These are phyloP conservation scores for Ustilago cynodontis DNA, from an alignment of 1,284 basidiomycete genomes.

Conservation along the genomic window DNA sequence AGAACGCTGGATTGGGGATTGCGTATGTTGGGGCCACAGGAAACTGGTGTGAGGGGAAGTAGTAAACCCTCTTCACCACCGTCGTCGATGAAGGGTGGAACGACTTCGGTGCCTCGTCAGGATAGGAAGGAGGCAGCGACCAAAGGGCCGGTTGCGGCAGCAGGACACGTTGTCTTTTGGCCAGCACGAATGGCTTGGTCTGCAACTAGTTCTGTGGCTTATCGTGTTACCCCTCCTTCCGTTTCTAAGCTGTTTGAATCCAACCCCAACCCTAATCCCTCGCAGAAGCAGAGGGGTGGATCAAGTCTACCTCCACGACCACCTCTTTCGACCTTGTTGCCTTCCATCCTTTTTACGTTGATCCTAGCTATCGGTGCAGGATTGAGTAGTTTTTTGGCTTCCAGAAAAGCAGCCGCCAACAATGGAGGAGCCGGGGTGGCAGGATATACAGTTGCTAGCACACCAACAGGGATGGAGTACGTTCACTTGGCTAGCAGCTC, in stretches of 20 bases:
- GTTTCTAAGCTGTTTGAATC: conserved; percentile 21
- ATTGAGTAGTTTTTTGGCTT: conserved; percentile 45
- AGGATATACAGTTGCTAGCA: conserved; percentile 4
- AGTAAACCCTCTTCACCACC: conserved; percentile 1
- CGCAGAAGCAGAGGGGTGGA: too few relatives aligned
- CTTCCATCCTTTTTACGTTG: conserved; percentile 60
- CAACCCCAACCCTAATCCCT: not conserved
- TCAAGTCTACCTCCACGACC: conserved; percentile 57
- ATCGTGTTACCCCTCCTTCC: conserved; percentile 21
- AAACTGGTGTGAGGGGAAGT: not conserved
- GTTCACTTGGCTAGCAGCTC: conserved; percentile 8
- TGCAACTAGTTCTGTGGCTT: conserved; percentile 19
- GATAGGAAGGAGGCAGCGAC: not conserved
- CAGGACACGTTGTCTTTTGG: conserved; percentile 25
- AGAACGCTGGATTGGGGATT: conserved; percentile 48
- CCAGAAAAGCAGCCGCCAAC: conserved; percentile 23
- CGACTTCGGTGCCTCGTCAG: not conserved
- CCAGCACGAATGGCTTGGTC: conserved; percentile 39
- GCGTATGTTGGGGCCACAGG: conserved; percentile 37
- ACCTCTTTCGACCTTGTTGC: conserved; percentile 56
- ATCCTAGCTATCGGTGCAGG: conserved; percentile 58
- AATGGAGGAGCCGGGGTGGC: not conserved
- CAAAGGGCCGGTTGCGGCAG: conserved; percentile 8
- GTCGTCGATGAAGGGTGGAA: not conserved
- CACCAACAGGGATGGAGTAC: conserved; percentile 13